These are phyloP conservation scores for Neonectria coccinea DNA, from an alignment of 2,329 filamentous ascomycete species.

Conservation along the genomic window DNA sequence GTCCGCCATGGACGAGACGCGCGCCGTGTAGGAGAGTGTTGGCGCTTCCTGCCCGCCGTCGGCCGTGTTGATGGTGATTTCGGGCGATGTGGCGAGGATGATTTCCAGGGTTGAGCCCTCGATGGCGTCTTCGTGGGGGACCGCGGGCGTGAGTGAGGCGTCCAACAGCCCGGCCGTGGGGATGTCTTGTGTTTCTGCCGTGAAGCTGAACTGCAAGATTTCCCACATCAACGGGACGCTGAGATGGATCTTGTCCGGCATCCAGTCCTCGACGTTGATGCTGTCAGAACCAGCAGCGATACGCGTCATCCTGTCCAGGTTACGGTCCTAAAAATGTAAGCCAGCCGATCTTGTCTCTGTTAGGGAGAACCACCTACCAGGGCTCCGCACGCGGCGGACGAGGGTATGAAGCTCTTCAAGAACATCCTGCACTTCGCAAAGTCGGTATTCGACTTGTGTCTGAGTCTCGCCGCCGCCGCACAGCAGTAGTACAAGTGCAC, in stretches of 20 bases:
- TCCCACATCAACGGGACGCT: constrained; percentile 66
- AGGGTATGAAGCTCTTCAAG: constrained; percentile 60
- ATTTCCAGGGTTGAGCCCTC: constrained; percentile 59
- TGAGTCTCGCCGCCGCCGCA: constrained; percentile 60
- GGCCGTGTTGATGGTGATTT: constrained; percentile 63
- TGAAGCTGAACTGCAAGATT: constrained; percentile 61
- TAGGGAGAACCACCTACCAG: constrained; percentile 52
- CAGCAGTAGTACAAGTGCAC: constrained; percentile 67
- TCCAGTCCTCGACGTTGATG: constrained; percentile 63
- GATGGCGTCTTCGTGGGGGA: constrained; percentile 47
- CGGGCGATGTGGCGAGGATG: constrained; percentile 63
- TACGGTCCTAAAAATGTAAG: constrained; percentile 55
- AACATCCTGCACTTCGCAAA: constrained; percentile 64
- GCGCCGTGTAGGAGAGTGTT: constrained; percentile 52
- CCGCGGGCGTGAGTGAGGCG: constrained; percentile 52
- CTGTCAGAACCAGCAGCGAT: constrained; percentile 62
- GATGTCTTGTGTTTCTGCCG: constrained; percentile 51
- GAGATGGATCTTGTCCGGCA: constrained; percentile 64
- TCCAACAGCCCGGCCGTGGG: constrained; percentile 56
- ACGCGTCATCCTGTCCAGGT: constrained; percentile 60
- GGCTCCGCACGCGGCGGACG: constrained; percentile 58
- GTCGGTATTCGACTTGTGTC: constrained; percentile 64
- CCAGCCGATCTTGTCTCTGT: background rate
- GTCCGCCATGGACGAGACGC: constrained; percentile 38
- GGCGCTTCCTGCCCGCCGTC: constrained; percentile 64